Evolutionary conservation across 768 basidiomycete genomes (phyloP), one percentile per base, ranked within the genome.

Genomic region (Melanogaster broomeanus): DNA sequence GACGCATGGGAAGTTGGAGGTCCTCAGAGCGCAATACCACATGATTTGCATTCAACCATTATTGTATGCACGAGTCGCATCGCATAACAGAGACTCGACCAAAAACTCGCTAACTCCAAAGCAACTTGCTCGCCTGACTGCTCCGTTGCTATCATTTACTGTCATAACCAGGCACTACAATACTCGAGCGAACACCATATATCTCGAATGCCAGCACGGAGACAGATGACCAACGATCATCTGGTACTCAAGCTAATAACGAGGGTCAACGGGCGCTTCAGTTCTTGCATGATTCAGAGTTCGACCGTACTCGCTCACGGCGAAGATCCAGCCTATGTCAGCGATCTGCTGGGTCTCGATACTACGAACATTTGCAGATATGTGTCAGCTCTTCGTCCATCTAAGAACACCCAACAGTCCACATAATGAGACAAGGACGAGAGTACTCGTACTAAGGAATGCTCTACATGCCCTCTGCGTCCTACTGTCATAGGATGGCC

Each of bases 341-440:
- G 4, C 25, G 8, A 27, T 27, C 4, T 27, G 8, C 25, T 27
- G 4, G 25, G 8, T 27, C 25, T 27, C 25, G 25, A 27, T 8
- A 12, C 31, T 3, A 13, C 12, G 12, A 31, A 15, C 13, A 31
- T 31, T 13, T 13, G 31, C 31, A 31, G 31, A 31, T 11, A 34
- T 21, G 44, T 40, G 28, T 65, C 51, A 70, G 45, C 56, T 45
- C 38, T 19, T 56, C 11, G 47, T 48, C 61, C 63, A 60, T 25
- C 45, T 46, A 18, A 63, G 37, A 27, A 39, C 22, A 28, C 62
- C 54, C 37, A 69, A 25, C 6, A 69, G 47, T 43, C 38, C 53
- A 33, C 65, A 67, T 7, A 62, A 22, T 3, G 24, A 52, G 22
- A 71, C 25, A 24, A 70, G 28, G 16, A 60, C 19, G 18, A 62